A percentile compares a stretch with the other conserved stretches of the same genome.
Evolutionary conservation across 805 yeast species (phyloP).

Genomic region (Ogataea wickerhamii): DNA sequence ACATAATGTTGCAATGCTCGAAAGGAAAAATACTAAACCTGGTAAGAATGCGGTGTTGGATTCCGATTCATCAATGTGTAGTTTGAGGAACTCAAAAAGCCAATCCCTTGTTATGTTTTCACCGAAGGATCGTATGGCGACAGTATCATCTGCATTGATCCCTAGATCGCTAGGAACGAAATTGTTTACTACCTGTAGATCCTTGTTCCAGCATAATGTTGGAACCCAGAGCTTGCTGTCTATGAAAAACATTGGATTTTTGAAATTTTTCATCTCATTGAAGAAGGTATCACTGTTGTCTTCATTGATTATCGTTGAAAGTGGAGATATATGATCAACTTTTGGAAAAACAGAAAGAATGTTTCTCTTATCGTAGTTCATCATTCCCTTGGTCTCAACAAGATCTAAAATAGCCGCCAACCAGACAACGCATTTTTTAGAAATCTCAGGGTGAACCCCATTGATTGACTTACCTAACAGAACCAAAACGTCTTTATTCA

Average conservation of each 20-base stretch:
- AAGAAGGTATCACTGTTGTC: slow-evolving; percentile 36
- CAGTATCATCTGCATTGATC: slow-evolving; percentile 41
- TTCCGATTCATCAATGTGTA: slow-evolving; percentile 66
- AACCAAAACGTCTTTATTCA: slow-evolving; percentile 38
- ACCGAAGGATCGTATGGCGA: slow-evolving; percentile 43
- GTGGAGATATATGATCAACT: slow-evolving; percentile 23
- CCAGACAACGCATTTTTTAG: slow-evolving; percentile 58
- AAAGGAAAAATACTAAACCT: slow-evolving; percentile 55
- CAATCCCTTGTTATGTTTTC: slow-evolving; percentile 49
- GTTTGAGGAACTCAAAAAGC: slow-evolving; percentile 48
- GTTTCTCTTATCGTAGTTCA: slow-evolving; percentile 40
- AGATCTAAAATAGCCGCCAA: slow-evolving; percentile 45
- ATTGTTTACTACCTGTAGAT: slow-evolving; percentile 43
- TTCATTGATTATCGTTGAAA: slow-evolving; percentile 16
- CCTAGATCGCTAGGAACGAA: slow-evolving; percentile 25
- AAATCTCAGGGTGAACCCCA: slow-evolving; percentile 65
- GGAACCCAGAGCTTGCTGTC: slow-evolving; percentile 59
- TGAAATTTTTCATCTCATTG: slow-evolving; percentile 48
- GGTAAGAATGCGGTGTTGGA: slow-evolving; percentile 63
- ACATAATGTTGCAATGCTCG: slow-evolving; percentile 46
- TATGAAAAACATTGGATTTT: slow-evolving; percentile 48
- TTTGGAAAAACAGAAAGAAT: slow-evolving; percentile 31
- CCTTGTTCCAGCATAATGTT: slow-evolving; percentile 72
- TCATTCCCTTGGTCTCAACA: slow-evolving; percentile 22
- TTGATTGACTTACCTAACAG: slow-evolving; percentile 45